Percentiles rank a stretch among this genome's conserved stretches.
phyloP scores from a whole-genome alignment of 495 filamentous ascomycete genomes.

The Viridothelium virens region DNA sequence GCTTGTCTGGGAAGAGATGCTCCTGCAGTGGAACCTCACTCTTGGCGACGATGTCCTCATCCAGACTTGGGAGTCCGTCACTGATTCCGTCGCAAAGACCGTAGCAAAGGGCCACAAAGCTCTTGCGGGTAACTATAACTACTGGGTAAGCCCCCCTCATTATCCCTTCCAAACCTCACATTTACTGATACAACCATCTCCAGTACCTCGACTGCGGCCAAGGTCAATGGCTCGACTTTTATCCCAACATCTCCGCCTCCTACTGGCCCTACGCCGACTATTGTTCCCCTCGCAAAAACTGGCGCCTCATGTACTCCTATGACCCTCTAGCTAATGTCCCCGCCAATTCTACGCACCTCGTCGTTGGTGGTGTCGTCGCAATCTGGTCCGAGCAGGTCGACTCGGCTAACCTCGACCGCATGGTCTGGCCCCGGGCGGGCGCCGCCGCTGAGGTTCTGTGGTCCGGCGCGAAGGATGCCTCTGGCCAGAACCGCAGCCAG shows the following conservation, averaged over 20 bases:
- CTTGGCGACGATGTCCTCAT: conserved; percentile 57
- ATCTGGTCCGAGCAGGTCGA: conserved; percentile 77
- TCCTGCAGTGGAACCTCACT: conserved; percentile 64
- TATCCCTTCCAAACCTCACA: conserved; percentile 17
- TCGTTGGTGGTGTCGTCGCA: conserved; percentile 69
- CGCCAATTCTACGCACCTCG: conserved; percentile 48
- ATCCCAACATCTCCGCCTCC: conserved; percentile 34
- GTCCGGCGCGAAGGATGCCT: conserved; percentile 55
- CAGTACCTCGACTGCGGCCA: conserved; percentile 76
- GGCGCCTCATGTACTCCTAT: conserved; percentile 70
- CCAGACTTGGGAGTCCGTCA: conserved; percentile 60
- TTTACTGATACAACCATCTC: conserved; percentile 16
- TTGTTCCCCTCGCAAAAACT: conserved; percentile 64
- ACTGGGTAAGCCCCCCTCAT: conserved; percentile 47
- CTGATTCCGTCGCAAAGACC: conserved; percentile 45
- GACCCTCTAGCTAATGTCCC: conserved; percentile 59
- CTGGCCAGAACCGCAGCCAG: conserved; percentile 57
- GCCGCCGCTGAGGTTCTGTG: conserved; percentile 71
- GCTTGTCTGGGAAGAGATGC: conserved; percentile 77
- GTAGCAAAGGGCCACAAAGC: conserved; percentile 57
- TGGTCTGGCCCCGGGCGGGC: conserved; percentile 64
- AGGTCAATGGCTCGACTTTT: conserved; percentile 67
- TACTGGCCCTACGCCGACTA: conserved; percentile 69
- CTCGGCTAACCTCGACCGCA: conserved; percentile 54
- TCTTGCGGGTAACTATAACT: conserved; percentile 67